Evolutionary conservation across 495 filamentous ascomycete genomes (phyloP).

Genomic region (Lophiostoma macrostomum): DNA sequence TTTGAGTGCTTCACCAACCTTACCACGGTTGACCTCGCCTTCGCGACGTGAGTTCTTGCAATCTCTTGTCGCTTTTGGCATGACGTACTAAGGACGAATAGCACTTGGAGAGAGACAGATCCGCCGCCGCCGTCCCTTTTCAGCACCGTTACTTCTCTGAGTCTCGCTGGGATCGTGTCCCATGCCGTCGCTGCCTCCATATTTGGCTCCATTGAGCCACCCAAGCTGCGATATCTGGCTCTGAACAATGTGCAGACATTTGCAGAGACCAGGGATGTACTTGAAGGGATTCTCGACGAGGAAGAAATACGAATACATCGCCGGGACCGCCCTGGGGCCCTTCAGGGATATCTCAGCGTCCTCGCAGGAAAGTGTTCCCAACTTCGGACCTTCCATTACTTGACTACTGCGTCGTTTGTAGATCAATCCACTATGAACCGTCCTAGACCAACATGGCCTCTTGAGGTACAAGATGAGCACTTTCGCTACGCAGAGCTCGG

Average conservation of each 20-base stretch:
- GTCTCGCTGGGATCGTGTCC: slow-evolving; percentile 1
- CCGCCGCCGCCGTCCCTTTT: not conserved
- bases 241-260: slow-evolving; percentile 11
- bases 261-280: not conserved
- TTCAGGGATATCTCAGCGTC: slow-evolving; percentile 4
- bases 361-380: slow-evolving; percentile 1
- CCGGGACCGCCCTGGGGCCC: not conserved
- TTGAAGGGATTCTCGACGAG: not conserved
- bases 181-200: slow-evolving; percentile 5
- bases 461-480: not conserved
- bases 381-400: not conserved
- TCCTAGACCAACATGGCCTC: not conserved
- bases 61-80: not conserved
- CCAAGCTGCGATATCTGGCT: slow-evolving; percentile 1
- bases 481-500: slow-evolving; percentile 7
- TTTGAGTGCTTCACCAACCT: not conserved
- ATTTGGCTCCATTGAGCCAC: not conserved
- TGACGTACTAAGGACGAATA: not conserved
- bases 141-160: slow-evolving; percentile 3
- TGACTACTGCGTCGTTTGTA: slow-evolving; percentile 1
- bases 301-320: not conserved
- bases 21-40: slow-evolving; percentile 3
- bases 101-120: not conserved
- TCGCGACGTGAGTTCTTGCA: slow-evolving; percentile 3
- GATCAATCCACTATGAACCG: not conserved